Percentiles rank a stretch among this genome's conserved stretches.
Conservation (phyloP, 192 early-diverging fungal species). For the Geranomyces variabilis region DNA sequence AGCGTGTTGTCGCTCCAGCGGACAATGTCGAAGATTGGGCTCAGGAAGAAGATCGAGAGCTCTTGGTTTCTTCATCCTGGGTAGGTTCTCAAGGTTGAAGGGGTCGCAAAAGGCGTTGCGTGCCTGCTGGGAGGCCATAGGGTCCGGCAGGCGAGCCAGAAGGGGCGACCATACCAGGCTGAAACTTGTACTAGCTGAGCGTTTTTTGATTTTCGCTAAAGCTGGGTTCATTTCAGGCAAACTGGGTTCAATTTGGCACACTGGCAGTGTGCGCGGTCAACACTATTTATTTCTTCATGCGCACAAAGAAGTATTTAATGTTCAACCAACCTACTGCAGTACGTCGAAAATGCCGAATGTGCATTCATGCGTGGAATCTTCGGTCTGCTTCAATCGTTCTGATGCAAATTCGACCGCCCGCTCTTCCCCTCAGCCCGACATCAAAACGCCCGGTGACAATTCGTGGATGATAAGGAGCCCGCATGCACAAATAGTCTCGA, state of each 20-base stretch:
- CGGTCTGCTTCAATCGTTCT: not conserved
- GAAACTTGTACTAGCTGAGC: too few relatives aligned
- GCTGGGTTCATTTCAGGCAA: not conserved
- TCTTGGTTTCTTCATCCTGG: not conserved
- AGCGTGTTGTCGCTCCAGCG: not conserved
- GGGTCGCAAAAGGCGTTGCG: too few relatives aligned
- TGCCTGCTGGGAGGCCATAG: too few relatives aligned
- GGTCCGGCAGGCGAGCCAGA: too few relatives aligned
- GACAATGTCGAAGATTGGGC: not conserved
- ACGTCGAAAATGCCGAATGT: not conserved
- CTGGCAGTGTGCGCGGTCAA: slow-evolving; percentile 14
- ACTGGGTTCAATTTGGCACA: not conserved
- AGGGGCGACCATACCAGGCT: too few relatives aligned
- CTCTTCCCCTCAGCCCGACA: too few relatives aligned
- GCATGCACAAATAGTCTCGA: slow-evolving; percentile 26
- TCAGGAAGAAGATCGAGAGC: not conserved
- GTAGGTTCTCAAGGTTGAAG: not conserved
- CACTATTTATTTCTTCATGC: slow-evolving; percentile 28
- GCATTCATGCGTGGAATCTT: not conserved
- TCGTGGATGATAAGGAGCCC: slow-evolving; percentile 23
- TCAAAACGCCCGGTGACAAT: not conserved
- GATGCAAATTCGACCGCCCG: not conserved
- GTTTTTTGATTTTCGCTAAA: not conserved
- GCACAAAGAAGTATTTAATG: slow-evolving; percentile 18
- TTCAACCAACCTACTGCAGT: slow-evolving; percentile 29